Base-by-base conservation (phyloP, 2,329 filamentous ascomycete genomes). In the Colletotrichum destructivum region DNA sequence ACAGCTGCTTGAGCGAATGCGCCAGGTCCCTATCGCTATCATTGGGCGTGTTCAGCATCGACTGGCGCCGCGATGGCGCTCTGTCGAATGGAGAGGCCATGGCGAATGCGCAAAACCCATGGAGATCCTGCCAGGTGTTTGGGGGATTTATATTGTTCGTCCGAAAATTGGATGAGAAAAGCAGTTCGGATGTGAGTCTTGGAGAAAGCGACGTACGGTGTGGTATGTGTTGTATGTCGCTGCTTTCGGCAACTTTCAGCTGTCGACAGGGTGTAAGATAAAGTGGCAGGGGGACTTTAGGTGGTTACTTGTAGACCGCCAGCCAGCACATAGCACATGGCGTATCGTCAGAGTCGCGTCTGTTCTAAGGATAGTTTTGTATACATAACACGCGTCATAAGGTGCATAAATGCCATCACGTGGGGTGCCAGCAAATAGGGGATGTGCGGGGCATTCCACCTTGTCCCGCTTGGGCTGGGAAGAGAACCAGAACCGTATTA, bases 1-100 rank as follows among this genome's bases (percentile, higher is more conserved):
- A 84, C 21, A 88, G 84, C 66, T 84, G 83, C 71, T 82, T 80
- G 63, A 87, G 79, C 35, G 85, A 85, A 65, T 81, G 81, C 46
- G 82, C 78, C 72, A 86, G 77, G 62, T 81, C 82, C 59, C 69
- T 71, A 57, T 79, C 79, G 54, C 78, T 76, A 66, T 81, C 78
- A 54, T 75, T 75, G 69, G 70, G 75, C 68, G 73, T 79, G 72
- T 78, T 79, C 73, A 69, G 54, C 23, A 75, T 74, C 60, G 81
- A 80, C 73, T 79, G 79, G 69, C 80, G 82, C 75, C 79, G 78
- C 65, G 78, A 74, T 52, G 81, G 77, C 70, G 52, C 40, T 52
- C 69, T 64, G 46, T 69, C 52, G 69, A 55, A 59, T 60, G 64
- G 69, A 60, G 69, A 69, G 69, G 69, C 69, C 69, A 71, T 71